Base-by-base conservation (phyloP, 306 rosid genomes). In the Nissolia schottii region DNA sequence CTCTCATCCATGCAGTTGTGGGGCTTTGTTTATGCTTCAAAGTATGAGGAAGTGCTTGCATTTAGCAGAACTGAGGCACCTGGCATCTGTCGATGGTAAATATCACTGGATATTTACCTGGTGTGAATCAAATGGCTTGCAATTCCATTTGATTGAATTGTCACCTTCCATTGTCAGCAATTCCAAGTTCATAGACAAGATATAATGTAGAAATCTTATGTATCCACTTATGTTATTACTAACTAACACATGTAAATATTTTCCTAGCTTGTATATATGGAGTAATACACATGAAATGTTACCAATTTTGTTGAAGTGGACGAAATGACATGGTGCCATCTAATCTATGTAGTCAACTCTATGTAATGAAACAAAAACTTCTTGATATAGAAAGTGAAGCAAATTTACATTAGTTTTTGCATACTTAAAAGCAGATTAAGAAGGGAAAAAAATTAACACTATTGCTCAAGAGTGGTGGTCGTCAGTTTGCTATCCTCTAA, bases 1-100 rank as follows among this genome's bases (percentile, higher is more conserved):
- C 6, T 9, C 31, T 55, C 14, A 24, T 80, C 59, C 62, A 57
- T 83, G 91, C 88, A 93, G 98, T 43, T 93, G 45, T 93, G 98
- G 98, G 97, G 92, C 56, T 93, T 93, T 82, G 96, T 93, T 9
- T 79, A 89, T 77, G 74, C 89, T 67, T 86, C 98, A 6, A 86
- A 86, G 66, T 89, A 86, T 15, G 96, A 90, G 15, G 97, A 93
- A 82, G 79, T 91, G 16, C 89, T 93, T 27, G 92, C 96, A 57
- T 38, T 80, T 76, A 91, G 94, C 86, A 83, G 79, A 71, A 67
- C 61, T 10, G 98, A 93, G 77, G 83, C 78, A 25, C 89, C 96
- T 10, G 98, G 98, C 66, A 91, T 93, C 62, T 87, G 97, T 74
- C 82, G 87, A 7, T 93, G 96, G 96, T 93, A 60, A 85, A 66